A percentile compares a stretch with the other conserved stretches of the same genome.
These are phyloP conservation scores for Candida broadrunensis DNA, from an alignment of 805 yeast genomes.

Conservation along the genomic window DNA sequence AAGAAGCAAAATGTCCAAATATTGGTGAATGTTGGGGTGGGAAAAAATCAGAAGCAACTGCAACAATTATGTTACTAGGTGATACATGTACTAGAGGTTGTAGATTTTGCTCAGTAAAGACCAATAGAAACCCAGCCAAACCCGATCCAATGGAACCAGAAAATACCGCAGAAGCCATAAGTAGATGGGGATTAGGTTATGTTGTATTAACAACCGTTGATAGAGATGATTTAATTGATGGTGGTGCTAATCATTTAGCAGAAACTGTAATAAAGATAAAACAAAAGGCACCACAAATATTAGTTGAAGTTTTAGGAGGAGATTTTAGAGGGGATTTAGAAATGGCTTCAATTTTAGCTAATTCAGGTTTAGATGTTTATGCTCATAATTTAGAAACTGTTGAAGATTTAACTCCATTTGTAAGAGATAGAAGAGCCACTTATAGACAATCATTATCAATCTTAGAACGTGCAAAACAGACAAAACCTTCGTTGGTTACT, in stretches of 20 bases:
- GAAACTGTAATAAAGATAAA: slow-evolving; percentile 85
- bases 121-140: slow-evolving; percentile 80
- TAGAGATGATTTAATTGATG: slow-evolving; percentile 90
- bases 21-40: slow-evolving; percentile 99
- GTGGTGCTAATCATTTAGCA: slow-evolving; percentile 89
- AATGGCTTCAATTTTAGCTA: slow-evolving; percentile 76
- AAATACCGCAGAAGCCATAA: slow-evolving; percentile 95
- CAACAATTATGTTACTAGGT: slow-evolving; percentile 96
- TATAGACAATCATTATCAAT: slow-evolving; percentile 84
- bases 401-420: slow-evolving; percentile 89
- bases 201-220: slow-evolving; percentile 97
- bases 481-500: slow-evolving; percentile 74
- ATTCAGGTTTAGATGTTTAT: slow-evolving; percentile 88
- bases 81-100: slow-evolving; percentile 99
- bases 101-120: slow-evolving; percentile 94
- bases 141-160: slow-evolving; percentile 97
- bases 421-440: slow-evolving; percentile 95
- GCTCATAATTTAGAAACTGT: slow-evolving; percentile 98
- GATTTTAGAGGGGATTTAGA: slow-evolving; percentile 91
- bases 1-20: slow-evolving; percentile 99
- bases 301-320: slow-evolving; percentile 92
- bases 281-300: slow-evolving; percentile 80
- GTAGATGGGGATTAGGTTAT: slow-evolving; percentile 97
- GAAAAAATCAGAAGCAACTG: slow-evolving; percentile 87
- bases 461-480: slow-evolving; percentile 73